Base-by-base conservation (phyloP, 2,329 filamentous ascomycete genomes). In the Xenosphaeropsis pyriputrescens region DNA sequence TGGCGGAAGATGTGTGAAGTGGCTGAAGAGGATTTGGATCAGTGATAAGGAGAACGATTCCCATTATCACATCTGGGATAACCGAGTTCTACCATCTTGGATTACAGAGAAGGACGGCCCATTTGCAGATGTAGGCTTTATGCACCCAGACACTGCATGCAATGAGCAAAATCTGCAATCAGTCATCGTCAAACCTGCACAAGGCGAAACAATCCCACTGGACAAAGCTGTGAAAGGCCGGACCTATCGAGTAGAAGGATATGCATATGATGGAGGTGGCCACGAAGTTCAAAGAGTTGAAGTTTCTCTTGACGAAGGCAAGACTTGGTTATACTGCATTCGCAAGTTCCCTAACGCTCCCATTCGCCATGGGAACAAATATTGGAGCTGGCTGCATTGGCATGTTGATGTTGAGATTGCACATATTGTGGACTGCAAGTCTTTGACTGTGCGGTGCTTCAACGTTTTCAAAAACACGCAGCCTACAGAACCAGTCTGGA, bases 31-130 rank as follows among this genome's bases (percentile, higher is more conserved):
- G 29, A 58, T 67, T 18, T 56, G 57, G 39, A 50, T 66, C 26
- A 57, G 54, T 7, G 57, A 60, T 18, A 55, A 60, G 29, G 63
- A 68, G 40, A 63, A 58, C 29, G 47, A 58, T n/a, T 57, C 56
- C 2, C 59, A 64, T 42, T 67, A 57, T 55, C 59, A 62, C 32
- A 64, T 71, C 16, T 64, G 69, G 14, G 77, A 82, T 51, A 81
- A 82, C 57, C 81, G 81, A 52, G 72, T 69, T 48, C 79, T 81
- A 41, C 73, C 75, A 0, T 75, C 76, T 3, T 78, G 78, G 48
- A 65, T 75, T 51, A 59, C 61, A 11, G 63, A 65, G 16, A 67
- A 72, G 5, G 67, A 79, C 53, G 80, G 75, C 75, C 76, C 40
- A 75, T 81, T 38, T 79, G 75, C 9, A 39, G 18, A 18, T 9